Conservation (phyloP, 768 basidiomycete species). For the Macrocybe gigantea region DNA sequence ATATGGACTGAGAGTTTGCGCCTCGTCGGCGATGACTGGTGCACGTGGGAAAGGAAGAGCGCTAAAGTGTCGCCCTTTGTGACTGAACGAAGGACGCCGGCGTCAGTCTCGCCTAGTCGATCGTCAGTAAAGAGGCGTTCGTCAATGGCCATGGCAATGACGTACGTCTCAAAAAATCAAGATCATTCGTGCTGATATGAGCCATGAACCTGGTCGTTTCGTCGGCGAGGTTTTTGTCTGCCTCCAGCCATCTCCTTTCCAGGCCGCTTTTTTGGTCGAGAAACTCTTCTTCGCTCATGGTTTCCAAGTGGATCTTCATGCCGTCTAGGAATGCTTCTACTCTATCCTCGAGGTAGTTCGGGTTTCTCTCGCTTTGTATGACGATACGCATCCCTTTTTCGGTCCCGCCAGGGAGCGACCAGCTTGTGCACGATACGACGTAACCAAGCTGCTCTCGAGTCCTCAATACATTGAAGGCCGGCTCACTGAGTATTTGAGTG, state of each 20-base stretch:
- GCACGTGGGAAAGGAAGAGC: constrained; percentile 64
- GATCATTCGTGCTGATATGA: constrained; percentile 73
- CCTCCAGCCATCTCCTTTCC: constrained; percentile 79
- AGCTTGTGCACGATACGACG: constrained; percentile 62
- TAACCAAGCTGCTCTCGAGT: constrained; percentile 97
- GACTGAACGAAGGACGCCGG: constrained; percentile 52
- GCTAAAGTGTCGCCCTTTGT: constrained; percentile 71
- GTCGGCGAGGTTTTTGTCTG: constrained; percentile 81
- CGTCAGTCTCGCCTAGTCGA: constrained; percentile 64
- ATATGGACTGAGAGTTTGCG: constrained; percentile 84
- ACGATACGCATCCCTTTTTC: constrained; percentile 76
- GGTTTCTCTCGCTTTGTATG: constrained; percentile 82
- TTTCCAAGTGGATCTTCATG: constrained; percentile 62
- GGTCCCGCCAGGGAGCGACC: constrained; percentile 56
- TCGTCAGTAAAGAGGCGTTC: constrained; percentile 4
- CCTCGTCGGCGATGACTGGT: constrained; percentile 62
- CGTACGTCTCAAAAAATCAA: constrained; percentile 84
- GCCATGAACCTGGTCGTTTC: constrained; percentile 67
- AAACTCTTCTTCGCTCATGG: constrained; percentile 71
- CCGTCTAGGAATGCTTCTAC: constrained; percentile 82
- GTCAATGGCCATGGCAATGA: constrained; percentile 8
- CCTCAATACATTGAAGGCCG: constrained; percentile 84
- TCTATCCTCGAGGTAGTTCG: constrained; percentile 77
- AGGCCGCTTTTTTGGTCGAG: constrained; percentile 71
- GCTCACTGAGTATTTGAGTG: constrained; percentile 83